These are phyloP conservation scores for Perilla frutescens DNA, from an alignment of 257 asterid genomes.

Conservation along the genomic window DNA sequence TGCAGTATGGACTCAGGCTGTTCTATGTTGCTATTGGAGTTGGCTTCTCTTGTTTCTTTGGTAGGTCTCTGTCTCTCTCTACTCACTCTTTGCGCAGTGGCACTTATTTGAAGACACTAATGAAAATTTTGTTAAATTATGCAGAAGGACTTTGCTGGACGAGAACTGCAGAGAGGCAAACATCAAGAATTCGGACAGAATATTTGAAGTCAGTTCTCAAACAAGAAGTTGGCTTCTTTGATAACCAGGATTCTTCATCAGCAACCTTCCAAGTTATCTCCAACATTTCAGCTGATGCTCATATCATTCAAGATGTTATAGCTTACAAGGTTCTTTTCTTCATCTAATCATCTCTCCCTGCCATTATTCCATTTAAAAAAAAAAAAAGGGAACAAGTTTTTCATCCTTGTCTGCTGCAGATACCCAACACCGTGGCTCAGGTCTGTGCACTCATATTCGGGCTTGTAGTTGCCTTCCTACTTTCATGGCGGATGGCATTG, in stretches of 20 bases:
- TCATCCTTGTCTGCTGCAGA: slow-evolving; percentile 34
- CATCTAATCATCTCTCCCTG: neutral
- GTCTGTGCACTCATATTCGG: slow-evolving; percentile 37
- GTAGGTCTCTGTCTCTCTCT: slow-evolving; percentile 27
- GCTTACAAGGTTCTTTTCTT: slow-evolving; percentile 43
- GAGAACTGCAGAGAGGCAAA: slow-evolving; percentile 56
- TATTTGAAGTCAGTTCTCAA: slow-evolving; percentile 50
- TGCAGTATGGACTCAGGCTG: slow-evolving; percentile 50
- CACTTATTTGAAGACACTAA: neutral
- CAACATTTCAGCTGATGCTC: slow-evolving; percentile 46
- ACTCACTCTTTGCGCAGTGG: no score
- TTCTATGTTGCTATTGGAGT: slow-evolving; percentile 47
- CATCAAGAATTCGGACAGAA: slow-evolving; percentile 45
- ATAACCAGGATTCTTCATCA: slow-evolving; percentile 44
- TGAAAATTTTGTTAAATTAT: neutral
- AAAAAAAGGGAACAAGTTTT: neutral
- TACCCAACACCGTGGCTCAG: slow-evolving; percentile 50
- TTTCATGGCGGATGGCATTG: slow-evolving; percentile 50
- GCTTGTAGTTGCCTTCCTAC: slow-evolving; percentile 41
- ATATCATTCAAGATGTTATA: slow-evolving; percentile 49
- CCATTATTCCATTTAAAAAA: neutral
- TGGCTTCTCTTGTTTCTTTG: slow-evolving; percentile 44
- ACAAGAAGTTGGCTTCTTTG: slow-evolving; percentile 54
- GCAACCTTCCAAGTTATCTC: slow-evolving; percentile 44
- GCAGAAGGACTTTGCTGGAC: slow-evolving; percentile 59